Evolutionary conservation across 257 asterid genomes (phyloP), one percentile per base, ranked within the genome.

Genomic region (Asclepias syriaca): DNA sequence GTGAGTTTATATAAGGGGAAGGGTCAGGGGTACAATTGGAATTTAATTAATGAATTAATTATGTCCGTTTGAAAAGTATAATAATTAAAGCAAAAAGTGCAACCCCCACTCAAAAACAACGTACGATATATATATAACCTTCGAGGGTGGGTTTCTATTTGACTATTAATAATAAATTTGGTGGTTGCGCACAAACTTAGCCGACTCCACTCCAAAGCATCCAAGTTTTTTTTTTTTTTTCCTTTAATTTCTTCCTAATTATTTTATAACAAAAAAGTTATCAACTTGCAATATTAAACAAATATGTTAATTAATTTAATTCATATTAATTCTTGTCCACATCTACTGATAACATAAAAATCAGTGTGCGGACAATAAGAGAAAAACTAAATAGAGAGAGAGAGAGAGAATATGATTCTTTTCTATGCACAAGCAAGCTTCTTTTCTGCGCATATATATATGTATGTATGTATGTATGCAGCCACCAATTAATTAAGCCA

Each of bases 401-500:
- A 72, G 83, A 70, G 69, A 74, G 76, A 77, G 81, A 80, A 83
- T 78, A 61, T 88, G 83, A 40, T 78, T 77, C 68, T 83, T 74
- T 43, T 79, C 21, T 66, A 43, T 43, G 72, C 69, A 57, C 70
- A 78, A 77, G 61, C 74, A 74, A 76, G 68, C 50, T 43, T 43
- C n/a, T n/a, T n/a, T n/a, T n/a, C 10, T 43, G 10, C 10, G 10
- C 2, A 43, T 6, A 43, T 6, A 43, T 29, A 29, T 29, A 29
- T 29, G 3, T 29, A 29, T 29, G 34, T 29, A 29, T 29, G 34
- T 39, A 10, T 2, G 8, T 5, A 18, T 8, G 11, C 40, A 55
- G 13, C 53, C 22, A 21, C 55, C 66, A 19, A 55, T 12, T 27
- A 18, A 12, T 54, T 4, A 60, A 50, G 61, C 66, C 71, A 12